Evolutionary conservation across 2,329 filamentous ascomycete species (phyloP), one percentile per base, ranked within the genome.

Genomic region (Aspergillus neoniger): DNA sequence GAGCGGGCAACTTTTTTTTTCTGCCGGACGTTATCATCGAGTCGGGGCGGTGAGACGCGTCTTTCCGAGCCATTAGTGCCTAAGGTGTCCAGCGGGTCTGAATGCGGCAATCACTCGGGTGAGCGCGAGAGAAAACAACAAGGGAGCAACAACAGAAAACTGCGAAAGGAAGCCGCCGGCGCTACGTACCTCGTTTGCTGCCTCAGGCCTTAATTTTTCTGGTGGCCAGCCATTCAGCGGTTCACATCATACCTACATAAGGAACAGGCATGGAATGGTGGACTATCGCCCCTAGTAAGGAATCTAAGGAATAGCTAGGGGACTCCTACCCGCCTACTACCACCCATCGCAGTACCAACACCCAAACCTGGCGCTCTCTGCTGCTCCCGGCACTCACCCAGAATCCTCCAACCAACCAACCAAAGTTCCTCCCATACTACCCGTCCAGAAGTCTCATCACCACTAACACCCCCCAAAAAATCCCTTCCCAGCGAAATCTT

Each of bases 401-500:
- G 59, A 36, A 57, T 64, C 63, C 65, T 67, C 56, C 49, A 57
- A 59, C 57, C 60, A 65, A 58, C 65, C 65, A 67, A 67, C 65
- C 63, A 67, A 60, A 63, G 59, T 54, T 48, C 55, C 60, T 54
- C 58, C 57, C 59, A 64, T 68, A 65, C 59, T 64, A 63, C 59
- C 63, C 63, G 63, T 63, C 61, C 57, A 61, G 62, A 67, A 66
- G 61, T 65, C 61, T 51, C 53, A 55, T 61, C 67, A 66, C 64
- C 59, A 66, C 67, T 59, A 64, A 68, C 64, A 57, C 62, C 65
- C 64, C 63, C 63, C 67, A 67, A 69, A 36, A 73, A 74, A 72
- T 70, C 67, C 72, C 71, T 71, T 72, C 71, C 67, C 55, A 61
- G 63, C 61, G 59, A 69, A 67, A 61, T 70, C 65, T 63, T 69